phyloP scores from a whole-genome alignment of 2,329 filamentous ascomycete species.

The Pestalotiopsis sp. region DNA sequence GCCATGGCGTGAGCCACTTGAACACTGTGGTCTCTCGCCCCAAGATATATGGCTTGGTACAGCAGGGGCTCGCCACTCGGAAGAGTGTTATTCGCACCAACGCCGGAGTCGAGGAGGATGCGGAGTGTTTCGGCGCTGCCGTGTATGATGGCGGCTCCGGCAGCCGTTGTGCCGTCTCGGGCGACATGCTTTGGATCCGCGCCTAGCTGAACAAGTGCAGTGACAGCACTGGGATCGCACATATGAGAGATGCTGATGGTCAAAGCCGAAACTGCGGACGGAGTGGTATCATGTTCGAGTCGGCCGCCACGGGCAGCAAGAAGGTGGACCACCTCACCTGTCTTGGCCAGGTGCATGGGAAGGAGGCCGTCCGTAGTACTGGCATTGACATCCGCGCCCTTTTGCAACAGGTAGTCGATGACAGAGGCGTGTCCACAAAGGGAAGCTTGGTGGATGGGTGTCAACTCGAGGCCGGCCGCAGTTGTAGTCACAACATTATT shows the following conservation, averaged over 20 bases:
- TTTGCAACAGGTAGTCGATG: conserved; percentile 8
- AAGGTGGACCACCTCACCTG: conserved; percentile 3
- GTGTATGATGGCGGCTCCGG: conserved; percentile 3
- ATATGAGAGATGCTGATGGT: conserved; percentile 2
- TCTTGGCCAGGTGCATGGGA: conserved; percentile 6
- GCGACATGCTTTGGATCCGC: conserved; percentile 7
- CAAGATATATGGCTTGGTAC: conserved; percentile 5
- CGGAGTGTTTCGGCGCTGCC: not conserved
- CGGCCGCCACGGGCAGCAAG: conserved; percentile 1
- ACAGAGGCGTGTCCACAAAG: not conserved
- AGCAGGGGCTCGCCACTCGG: not conserved
- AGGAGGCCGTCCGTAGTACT: conserved; percentile 3
- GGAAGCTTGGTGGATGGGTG: conserved; percentile 5
- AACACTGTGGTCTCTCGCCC: not conserved
- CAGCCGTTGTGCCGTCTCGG: conserved; percentile 5
- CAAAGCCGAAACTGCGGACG: not conserved
- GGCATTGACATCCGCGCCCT: conserved; percentile 20
- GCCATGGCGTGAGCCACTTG: not conserved
- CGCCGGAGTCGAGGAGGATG: not conserved
- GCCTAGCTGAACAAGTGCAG: not conserved
- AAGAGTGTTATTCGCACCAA: conserved; percentile 1
- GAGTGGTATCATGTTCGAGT: not conserved
- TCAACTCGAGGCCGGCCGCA: not conserved
- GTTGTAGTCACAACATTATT: not conserved
- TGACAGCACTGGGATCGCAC: conserved; percentile 6